Evolutionary conservation across 2,329 filamentous ascomycete genomes (phyloP), one percentile per base, ranked within the genome.

Genomic region (Botrytis squamosa): DNA sequence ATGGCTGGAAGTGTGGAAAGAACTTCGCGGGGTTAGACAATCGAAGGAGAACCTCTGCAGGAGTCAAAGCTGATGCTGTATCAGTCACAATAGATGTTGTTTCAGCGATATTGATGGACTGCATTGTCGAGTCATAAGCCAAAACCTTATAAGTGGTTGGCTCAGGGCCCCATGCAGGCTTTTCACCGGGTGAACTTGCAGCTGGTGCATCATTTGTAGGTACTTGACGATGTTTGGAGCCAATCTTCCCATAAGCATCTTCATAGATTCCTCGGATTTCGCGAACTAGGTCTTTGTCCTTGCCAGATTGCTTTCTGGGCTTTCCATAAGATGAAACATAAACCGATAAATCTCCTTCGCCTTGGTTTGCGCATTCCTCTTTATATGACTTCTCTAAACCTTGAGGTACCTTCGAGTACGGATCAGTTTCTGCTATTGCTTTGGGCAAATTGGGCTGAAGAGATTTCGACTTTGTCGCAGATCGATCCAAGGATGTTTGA

Each of bases 21-120:
- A 93, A 93, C 76, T 89, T 88, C 68, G 87, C 85, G 0, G 91
- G 90, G 75, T 91, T 87, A 0, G 88, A 87, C 29, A 93, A 84
- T 12, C 86, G 86, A 2, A 88, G 84, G 3, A 93, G 83, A 2
- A 88, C 88, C 66, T 91, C 88, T 14, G 88, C 85, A 0, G 91
- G 89, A 0, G 88, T 86, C 36, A 89, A 81, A 0, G 88, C 83
- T 0, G 83, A 79, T n/a, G 87, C 83, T 9, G 81, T 82, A 67
- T 87, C 85, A 0, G 84, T 82, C 1, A 87, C 85, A 4, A 85
- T 82, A 5, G 90, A 90, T 1, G 86, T 88, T 1, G 89, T 91
- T 76, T 91, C 89, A 9, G 89, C 89, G 4, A 86, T 84, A 62
- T 84, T 86, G 77, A 93, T 84, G 20, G 83, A 83, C 76, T 90